These are phyloP conservation scores for Nicotiana tabacum DNA, from an alignment of 257 asterid genomes.

Conservation along the genomic window DNA sequence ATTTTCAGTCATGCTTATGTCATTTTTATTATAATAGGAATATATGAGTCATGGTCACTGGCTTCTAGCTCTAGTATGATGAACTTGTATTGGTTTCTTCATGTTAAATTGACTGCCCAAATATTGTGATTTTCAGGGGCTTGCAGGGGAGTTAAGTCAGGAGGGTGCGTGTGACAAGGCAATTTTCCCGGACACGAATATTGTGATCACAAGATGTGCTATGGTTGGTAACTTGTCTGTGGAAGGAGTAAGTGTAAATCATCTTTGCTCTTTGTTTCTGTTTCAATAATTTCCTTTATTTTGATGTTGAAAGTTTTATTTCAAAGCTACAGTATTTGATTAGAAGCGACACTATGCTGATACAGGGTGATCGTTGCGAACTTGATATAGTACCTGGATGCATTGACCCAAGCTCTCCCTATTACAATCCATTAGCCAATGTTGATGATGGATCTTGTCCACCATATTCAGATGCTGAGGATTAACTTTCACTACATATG, in stretches of 20 bases:
- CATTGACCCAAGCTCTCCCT: constrained; percentile 65
- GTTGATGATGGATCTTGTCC: constrained; percentile 95
- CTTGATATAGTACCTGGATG: constrained; percentile 73
- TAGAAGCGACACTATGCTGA: background rate
- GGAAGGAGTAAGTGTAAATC: constrained; percentile 58
- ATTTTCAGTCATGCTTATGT: background rate
- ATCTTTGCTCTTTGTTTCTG: background rate
- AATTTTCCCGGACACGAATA: constrained; percentile 65
- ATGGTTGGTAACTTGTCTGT: constrained; percentile 58
- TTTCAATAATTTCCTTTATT: background rate
- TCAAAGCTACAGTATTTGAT: background rate
- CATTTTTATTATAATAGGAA: background rate
- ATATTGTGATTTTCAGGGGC: constrained; percentile 39
- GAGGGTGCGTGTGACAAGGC: constrained; percentile 87
- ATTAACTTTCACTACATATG: constrained; percentile 12
- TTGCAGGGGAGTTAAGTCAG: constrained; percentile 62
- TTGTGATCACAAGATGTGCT: constrained; percentile 56
- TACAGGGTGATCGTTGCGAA: constrained; percentile 86
- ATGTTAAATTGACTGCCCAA: background rate
- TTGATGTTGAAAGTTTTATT: background rate
- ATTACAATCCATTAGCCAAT: constrained; percentile 61
- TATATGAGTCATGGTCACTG: background rate
- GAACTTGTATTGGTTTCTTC: background rate
- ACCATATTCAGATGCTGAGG: constrained; percentile 60
- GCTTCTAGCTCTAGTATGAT: background rate